phyloP scores from a whole-genome alignment of 2,329 filamentous ascomycete genomes.

The Pseudodiploospora longispora region DNA sequence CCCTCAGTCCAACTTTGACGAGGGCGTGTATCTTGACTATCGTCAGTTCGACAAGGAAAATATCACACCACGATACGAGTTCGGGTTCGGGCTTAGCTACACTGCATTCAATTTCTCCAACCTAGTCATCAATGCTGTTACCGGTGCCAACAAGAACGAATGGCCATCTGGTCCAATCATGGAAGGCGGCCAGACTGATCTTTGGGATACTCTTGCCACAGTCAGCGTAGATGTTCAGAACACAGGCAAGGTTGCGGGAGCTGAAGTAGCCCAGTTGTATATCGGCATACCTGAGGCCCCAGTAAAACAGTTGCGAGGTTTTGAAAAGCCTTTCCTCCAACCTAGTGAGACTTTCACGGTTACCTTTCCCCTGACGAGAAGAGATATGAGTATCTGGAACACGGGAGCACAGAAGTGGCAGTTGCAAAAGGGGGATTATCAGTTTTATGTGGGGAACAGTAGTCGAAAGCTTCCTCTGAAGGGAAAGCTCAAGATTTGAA shows the following conservation, averaged over 20 bases:
- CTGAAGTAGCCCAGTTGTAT: slow-evolving; percentile 43
- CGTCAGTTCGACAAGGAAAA: slow-evolving; percentile 42
- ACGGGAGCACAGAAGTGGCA: slow-evolving; percentile 52
- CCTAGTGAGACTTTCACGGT: slow-evolving; percentile 36
- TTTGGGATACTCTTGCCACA: slow-evolving; percentile 37
- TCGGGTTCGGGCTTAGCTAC: slow-evolving; percentile 50
- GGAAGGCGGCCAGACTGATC: slow-evolving; percentile 36
- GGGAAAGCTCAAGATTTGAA: slow-evolving; percentile 28
- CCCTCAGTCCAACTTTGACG: slow-evolving; percentile 43
- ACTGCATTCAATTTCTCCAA: slow-evolving; percentile 42
- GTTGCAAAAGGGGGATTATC: slow-evolving; percentile 36
- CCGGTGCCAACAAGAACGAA: slow-evolving; percentile 16
- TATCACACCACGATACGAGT: slow-evolving; percentile 44
- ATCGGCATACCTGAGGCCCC: slow-evolving; percentile 40
- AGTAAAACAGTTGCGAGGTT: slow-evolving; percentile 54
- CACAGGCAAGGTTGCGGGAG: slow-evolving; percentile 31
- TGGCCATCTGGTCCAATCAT: slow-evolving; percentile 32
- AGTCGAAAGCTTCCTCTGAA: slow-evolving; percentile 36
- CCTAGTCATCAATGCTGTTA: slow-evolving; percentile 26
- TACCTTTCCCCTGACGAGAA: slow-evolving; percentile 47
- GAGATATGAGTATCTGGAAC: slow-evolving; percentile 62
- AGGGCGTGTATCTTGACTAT: slow-evolving; percentile 47
- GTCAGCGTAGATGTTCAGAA: slow-evolving; percentile 35
- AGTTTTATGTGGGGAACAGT: slow-evolving; percentile 38
- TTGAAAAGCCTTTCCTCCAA: slow-evolving; percentile 50